Conservation (phyloP, 495 filamentous ascomycete genomes). For the Penicillium maclennaniae region DNA sequence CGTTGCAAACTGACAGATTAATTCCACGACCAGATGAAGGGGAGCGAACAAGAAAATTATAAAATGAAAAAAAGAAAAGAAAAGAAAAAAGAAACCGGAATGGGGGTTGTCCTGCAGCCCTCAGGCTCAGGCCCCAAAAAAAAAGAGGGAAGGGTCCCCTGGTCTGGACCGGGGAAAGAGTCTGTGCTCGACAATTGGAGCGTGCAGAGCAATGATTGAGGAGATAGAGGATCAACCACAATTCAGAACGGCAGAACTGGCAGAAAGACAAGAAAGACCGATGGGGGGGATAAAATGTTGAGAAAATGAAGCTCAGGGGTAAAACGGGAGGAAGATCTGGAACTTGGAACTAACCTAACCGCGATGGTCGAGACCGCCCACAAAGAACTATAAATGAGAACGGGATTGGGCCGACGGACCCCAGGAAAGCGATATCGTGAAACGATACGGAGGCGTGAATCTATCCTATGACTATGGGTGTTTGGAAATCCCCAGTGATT, state of each 20-base stretch:
- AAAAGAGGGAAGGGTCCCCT: slow-evolving; percentile 16
- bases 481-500: background rate
- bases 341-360: slow-evolving; percentile 1
- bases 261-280: background rate
- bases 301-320: slow-evolving; percentile 7
- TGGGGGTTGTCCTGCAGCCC: slow-evolving; percentile 38
- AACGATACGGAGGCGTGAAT: background rate
- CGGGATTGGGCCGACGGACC: background rate
- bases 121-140: slow-evolving; percentile 18
- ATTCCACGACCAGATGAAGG: slow-evolving; percentile 4
- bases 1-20: slow-evolving; percentile 16
- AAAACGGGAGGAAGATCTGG: slow-evolving; percentile 1
- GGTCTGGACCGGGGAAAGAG: slow-evolving; percentile 2
- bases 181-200: slow-evolving; percentile 12
- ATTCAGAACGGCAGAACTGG: background rate
- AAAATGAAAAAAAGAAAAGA: slow-evolving; percentile 11
- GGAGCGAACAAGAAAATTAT: slow-evolving; percentile 7
- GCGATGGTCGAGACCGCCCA: slow-evolving; percentile 16
- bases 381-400: background rate
- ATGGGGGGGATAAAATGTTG: background rate
- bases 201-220: background rate
- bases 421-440: background rate
- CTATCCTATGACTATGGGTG: background rate
- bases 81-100: slow-evolving; percentile 7
- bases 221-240: slow-evolving; percentile 5